Evolutionary conservation across 140 eudicot species (phyloP).

Genomic region (Eryngium alpinum): DNA sequence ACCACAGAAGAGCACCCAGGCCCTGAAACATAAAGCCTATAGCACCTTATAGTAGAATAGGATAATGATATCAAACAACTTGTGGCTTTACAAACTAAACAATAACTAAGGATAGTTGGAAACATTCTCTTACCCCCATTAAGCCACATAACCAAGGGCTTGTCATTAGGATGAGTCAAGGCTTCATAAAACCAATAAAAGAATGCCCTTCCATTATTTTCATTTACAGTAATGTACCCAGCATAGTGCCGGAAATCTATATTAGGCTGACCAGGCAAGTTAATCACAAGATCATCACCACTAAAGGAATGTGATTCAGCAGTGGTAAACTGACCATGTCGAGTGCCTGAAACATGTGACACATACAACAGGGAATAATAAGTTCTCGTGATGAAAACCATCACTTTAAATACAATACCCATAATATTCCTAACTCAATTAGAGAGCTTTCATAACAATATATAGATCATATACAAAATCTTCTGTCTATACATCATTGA

Average conservation of each 20-base stretch:
- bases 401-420: conserved; percentile 34
- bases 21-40: conserved; percentile 41
- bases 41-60: conserved; percentile 47
- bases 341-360: conserved; percentile 38
- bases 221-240: conserved; percentile 72
- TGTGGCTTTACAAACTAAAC: background rate
- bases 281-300: conserved; percentile 47
- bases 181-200: conserved; percentile 90
- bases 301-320: conserved; percentile 28
- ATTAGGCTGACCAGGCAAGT: conserved; percentile 68
- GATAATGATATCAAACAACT: conserved; percentile 26
- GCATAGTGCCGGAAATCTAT: conserved; percentile 65
- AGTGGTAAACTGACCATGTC: conserved; percentile 40
- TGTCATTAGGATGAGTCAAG: conserved; percentile 48
- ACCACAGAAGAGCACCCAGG: conserved; percentile 99
- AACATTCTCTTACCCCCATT: conserved; percentile 59
- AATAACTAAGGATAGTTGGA: background rate
- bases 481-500: conserved; percentile 52
- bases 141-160: conserved; percentile 86
- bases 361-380: conserved; percentile 24
- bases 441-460: conserved; percentile 28
- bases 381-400: conserved; percentile 23
- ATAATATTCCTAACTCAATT: conserved; percentile 28
- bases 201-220: conserved; percentile 62
- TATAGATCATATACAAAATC: conserved; percentile 36